Evolutionary conservation across 345 rosid genomes (phyloP).

Genomic region (Fremontodendron californicum): DNA sequence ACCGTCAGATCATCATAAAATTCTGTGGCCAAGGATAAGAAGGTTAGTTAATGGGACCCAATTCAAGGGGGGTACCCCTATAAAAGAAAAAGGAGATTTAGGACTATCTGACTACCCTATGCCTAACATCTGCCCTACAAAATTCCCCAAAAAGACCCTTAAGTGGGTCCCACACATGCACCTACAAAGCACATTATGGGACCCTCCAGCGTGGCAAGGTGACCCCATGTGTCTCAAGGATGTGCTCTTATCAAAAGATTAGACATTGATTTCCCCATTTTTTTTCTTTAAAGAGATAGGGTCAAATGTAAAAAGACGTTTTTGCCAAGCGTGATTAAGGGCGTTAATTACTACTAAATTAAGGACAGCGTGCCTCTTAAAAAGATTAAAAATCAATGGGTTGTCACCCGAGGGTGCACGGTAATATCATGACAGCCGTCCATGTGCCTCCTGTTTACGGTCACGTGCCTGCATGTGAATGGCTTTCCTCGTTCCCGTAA

Average conservation of each 20-base stretch:
- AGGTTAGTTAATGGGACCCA: background rate
- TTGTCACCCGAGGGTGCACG: conserved; percentile 4
- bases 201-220: background rate
- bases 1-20: background rate
- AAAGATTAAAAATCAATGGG: background rate
- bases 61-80: background rate
- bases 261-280: background rate
- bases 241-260: background rate
- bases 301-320: background rate
- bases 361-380: background rate
- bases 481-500: conserved; percentile 22
- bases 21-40: background rate
- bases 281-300: background rate
- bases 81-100: background rate
- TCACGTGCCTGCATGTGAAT: conserved; percentile 43
- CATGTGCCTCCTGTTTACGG: conserved; percentile 32
- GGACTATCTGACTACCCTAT: conserved; percentile 26
- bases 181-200: background rate
- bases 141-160: background rate
- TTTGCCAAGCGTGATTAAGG: conserved; percentile 6
- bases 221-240: conserved; percentile 15
- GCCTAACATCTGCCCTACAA: conserved; percentile 19
- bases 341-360: conserved; percentile 7
- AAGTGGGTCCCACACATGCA: background rate
- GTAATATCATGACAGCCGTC: conserved; percentile 38